Base-by-base conservation (phyloP, 169 alveolate genomes). In the Plasmodium inui region DNA sequence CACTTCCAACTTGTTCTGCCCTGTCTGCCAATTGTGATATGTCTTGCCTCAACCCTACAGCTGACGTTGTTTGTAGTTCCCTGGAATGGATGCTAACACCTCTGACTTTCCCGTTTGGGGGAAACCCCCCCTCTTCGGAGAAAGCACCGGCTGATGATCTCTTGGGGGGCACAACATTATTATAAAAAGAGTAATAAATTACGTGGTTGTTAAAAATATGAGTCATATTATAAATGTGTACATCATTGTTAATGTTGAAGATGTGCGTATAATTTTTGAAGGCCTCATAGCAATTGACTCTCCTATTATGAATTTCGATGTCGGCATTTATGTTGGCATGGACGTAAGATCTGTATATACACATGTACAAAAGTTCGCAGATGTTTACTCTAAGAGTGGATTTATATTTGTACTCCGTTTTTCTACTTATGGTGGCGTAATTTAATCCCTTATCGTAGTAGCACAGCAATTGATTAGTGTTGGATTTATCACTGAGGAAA, bases 211-310 rank as follows among this genome's bases (percentile, higher is more conserved):
- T 91, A 82, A 81, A 91, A 7, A 91, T 91, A 71, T 91, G 91
- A 12, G 80, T 91, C 10, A 91, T 10, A 53, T 91, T 91, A 61
- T 91, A 91, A 50, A 91, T 91, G 14, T 91, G 95, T 3, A 91
- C 44, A 71, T 91, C 95, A 8, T 82, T 91, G 39, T 91, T 91
- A 44, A 91, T 91, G 53, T 91, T 82, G 57, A 91, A 91, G 19
- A 91, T 91, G 74, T 91, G 95, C 8, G 95, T 91, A n/a, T 91
- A 70, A 46, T 78, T 80, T 91, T 91, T 80, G 76, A 91, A 91
- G 17, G 76, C 84, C 26, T 91, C 95, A 82, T 82, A 91, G 44
- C 95, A 91, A 53, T 91, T 91, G 9, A 91, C 74, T n/a, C 28
- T 81, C 76, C 55, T 82, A 22, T 55, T 82, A 9, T 73, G 39